These are phyloP conservation scores for Talaromyces trachyspermus DNA, from an alignment of 495 filamentous ascomycete genomes.

Conservation along the genomic window DNA sequence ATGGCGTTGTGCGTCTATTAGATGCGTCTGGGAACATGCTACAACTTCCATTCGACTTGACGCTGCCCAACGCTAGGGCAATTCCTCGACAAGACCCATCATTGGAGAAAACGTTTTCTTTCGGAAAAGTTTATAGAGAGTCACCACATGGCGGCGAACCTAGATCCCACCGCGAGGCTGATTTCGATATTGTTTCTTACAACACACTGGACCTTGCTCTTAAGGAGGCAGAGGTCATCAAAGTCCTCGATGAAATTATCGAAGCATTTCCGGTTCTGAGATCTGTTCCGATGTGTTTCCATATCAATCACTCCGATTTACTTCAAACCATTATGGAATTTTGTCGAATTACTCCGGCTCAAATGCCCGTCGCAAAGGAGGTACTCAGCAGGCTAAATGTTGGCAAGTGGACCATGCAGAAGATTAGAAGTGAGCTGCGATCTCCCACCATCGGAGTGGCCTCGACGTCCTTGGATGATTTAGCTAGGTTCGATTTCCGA, in stretches of 20 bases:
- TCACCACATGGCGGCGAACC: constrained; percentile 70
- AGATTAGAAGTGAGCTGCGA: constrained; percentile 76
- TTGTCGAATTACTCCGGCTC: constrained; percentile 64
- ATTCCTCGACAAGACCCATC: constrained; percentile 66
- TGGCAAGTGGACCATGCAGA: constrained; percentile 73
- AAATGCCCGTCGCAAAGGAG: constrained; percentile 69
- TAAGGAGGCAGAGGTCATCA: constrained; percentile 91
- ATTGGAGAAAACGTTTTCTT: constrained; percentile 73
- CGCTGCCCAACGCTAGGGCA: constrained; percentile 77
- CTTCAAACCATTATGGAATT: constrained; percentile 80
- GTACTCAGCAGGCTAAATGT: constrained; percentile 83
- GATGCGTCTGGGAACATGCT: constrained; percentile 77
- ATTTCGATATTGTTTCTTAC: constrained; percentile 86
- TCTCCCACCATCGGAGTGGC: constrained; percentile 73
- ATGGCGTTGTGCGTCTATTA: constrained; percentile 65
- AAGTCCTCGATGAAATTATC: constrained; percentile 87
- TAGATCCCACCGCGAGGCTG: constrained; percentile 75
- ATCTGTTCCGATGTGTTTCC: constrained; percentile 73
- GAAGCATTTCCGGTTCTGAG: constrained; percentile 69
- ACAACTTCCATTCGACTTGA: constrained; percentile 87
- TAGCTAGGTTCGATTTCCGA: constrained; percentile 84
- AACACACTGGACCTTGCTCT: constrained; percentile 75
- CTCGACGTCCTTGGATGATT: constrained; percentile 84
- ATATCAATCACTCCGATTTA: constrained; percentile 84
- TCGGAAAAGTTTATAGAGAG: constrained; percentile 85